Evolutionary conservation across 2,329 filamentous ascomycete genomes (phyloP).

Genomic region (Claviceps sp.): DNA sequence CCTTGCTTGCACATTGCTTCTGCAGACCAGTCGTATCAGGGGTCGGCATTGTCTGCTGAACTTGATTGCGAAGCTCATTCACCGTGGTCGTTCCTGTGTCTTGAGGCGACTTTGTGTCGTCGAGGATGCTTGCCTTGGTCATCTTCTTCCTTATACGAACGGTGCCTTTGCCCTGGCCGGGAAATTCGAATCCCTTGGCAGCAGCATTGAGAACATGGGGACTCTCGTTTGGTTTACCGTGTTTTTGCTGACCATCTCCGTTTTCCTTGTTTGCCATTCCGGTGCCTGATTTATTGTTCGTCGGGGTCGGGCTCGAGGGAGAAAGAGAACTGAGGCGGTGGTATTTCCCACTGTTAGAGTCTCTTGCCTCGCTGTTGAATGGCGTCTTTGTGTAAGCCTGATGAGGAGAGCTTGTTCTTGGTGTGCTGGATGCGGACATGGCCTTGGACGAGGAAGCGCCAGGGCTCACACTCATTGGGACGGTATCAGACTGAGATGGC

Average conservation of each 20-base stretch:
- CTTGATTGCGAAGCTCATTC: background rate
- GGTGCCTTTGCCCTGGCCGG: slow-evolving; percentile 1
- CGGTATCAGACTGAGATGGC: background rate
- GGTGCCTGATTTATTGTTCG: background rate
- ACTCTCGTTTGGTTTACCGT: background rate
- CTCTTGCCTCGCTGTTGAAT: background rate
- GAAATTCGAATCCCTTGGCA: background rate
- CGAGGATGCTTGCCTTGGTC: background rate
- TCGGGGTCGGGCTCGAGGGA: background rate
- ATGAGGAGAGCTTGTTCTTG: background rate
- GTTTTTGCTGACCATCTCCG: background rate
- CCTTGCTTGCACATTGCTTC: background rate
- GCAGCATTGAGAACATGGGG: background rate
- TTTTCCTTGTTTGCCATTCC: background rate
- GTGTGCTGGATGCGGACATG: slow-evolving; percentile 1
- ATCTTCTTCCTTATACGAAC: background rate
- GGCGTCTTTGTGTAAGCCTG: background rate
- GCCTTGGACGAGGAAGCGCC: slow-evolving; percentile 2
- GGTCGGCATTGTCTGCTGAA: background rate
- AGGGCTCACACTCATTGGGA: background rate
- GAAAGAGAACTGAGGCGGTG: background rate
- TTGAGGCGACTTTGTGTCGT: background rate
- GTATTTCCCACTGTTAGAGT: background rate
- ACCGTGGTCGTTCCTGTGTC: background rate
- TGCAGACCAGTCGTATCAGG: background rate